These are phyloP conservation scores for Fraxinus platypoda DNA, from an alignment of 305 asterid species.

Conservation along the genomic window DNA sequence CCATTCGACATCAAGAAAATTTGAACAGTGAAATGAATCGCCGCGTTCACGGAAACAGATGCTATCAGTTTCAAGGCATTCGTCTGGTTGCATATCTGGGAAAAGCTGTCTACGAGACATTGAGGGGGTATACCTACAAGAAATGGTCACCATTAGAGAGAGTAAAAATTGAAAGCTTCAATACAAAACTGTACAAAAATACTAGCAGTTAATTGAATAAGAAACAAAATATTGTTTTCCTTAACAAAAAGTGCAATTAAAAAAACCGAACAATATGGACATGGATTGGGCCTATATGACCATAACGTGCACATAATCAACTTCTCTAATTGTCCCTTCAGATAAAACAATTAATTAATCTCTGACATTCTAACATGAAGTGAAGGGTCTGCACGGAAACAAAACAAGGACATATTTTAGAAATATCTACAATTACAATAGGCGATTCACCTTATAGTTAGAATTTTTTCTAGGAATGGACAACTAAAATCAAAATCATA, in stretches of 20 bases:
- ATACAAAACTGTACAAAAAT: background rate
- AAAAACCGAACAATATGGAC: background rate
- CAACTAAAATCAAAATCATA: background rate
- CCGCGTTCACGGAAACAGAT: constrained; percentile 42
- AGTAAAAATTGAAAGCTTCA: background rate
- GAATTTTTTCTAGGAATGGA: background rate
- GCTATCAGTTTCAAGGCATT: constrained; percentile 42
- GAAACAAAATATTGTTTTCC: constrained; percentile 2
- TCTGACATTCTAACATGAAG: background rate
- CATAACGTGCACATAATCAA: background rate
- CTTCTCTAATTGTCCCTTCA: background rate
- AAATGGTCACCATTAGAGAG: constrained; percentile 8
- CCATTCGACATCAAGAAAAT: constrained; percentile 75
- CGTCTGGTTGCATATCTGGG: constrained; percentile 42
- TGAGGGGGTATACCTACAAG: constrained; percentile 60
- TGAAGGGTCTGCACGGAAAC: background rate
- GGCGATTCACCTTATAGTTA: background rate
- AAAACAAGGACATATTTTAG: background rate
- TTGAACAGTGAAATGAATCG: constrained; percentile 62
- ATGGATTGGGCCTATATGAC: background rate
- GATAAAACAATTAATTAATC: background rate
- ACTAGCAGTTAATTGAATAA: background rate
- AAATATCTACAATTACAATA: background rate
- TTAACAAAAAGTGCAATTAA: background rate
- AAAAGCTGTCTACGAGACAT: constrained; percentile 56